phyloP scores from a whole-genome alignment of 2,329 filamentous ascomycete genomes.

The Lasiodiplodia citricola region DNA sequence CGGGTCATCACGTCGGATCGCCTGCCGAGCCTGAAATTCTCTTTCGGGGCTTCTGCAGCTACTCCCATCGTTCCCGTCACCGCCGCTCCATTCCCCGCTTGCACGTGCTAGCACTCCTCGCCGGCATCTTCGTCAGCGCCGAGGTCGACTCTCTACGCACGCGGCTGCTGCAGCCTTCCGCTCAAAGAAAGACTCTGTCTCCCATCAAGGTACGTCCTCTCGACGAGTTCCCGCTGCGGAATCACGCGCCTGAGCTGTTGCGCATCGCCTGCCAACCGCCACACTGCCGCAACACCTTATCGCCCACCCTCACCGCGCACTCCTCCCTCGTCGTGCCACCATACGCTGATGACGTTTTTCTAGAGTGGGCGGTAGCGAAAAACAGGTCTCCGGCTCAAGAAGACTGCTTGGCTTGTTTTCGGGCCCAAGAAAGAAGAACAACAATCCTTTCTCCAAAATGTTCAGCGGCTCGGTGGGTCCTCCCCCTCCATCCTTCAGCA shows the following conservation, averaged over 20 bases:
- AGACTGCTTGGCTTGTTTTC: not conserved
- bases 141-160: slow-evolving; percentile 1
- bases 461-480: slow-evolving; percentile 24
- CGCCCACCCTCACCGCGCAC: not conserved
- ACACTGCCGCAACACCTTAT: not conserved
- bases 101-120: not conserved
- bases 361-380: not conserved
- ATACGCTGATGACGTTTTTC: not conserved
- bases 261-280: not conserved
- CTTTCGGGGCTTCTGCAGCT: not conserved
- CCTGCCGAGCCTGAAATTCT: slow-evolving; percentile 13
- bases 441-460: not conserved
- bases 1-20: slow-evolving; percentile 14
- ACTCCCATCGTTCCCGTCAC: not conserved
- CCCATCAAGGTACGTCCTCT: not conserved
- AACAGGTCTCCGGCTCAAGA: not conserved
- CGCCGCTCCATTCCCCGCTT: not conserved
- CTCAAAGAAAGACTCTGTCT: not conserved
- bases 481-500: not conserved
- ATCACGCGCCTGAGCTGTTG: not conserved
- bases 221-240: not conserved
- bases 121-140: not conserved
- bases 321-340: not conserved
- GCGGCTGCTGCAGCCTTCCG: slow-evolving; percentile 19
- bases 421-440: not conserved